Evolutionary conservation across 805 yeast species (phyloP).

Genomic region (Lachancea lanzarotensis): DNA sequence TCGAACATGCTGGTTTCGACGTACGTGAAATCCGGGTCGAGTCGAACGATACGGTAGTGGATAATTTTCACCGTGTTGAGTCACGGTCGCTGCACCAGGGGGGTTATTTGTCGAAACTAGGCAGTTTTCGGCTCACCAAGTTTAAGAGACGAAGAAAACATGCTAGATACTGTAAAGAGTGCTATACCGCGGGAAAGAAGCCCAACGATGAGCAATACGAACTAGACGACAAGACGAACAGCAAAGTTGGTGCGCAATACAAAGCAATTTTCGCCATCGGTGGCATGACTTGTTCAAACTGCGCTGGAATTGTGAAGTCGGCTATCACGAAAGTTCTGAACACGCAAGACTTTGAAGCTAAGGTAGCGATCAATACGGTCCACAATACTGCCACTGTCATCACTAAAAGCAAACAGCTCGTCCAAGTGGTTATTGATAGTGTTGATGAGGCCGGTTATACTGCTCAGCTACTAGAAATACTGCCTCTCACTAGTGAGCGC

Average conservation of each 20-base stretch:
- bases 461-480: constrained; percentile 48
- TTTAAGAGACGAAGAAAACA: constrained; percentile 30
- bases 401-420: constrained; percentile 45
- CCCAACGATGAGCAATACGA: neutral
- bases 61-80: neutral
- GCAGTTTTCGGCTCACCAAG: constrained; percentile 11
- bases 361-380: constrained; percentile 45
- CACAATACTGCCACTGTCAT: constrained; percentile 49
- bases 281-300: constrained; percentile 68
- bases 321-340: constrained; percentile 30
- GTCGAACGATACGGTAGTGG: neutral
- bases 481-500: constrained; percentile 48
- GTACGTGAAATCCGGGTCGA: constrained; percentile 6
- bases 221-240: neutral
- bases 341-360: constrained; percentile 13
- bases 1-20: constrained; percentile 15
- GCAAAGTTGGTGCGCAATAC: constrained; percentile 14
- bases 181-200: constrained; percentile 26
- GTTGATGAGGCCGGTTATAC: constrained; percentile 44
- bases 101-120: neutral
- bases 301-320: constrained; percentile 44
- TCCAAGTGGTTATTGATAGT: constrained; percentile 39
- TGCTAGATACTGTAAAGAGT: constrained; percentile 37
- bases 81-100: neutral
- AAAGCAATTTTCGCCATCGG: constrained; percentile 50